These are phyloP conservation scores for Creolimax fragrantissima DNA, from an alignment of 78 protist genomes.

Conservation along the genomic window DNA sequence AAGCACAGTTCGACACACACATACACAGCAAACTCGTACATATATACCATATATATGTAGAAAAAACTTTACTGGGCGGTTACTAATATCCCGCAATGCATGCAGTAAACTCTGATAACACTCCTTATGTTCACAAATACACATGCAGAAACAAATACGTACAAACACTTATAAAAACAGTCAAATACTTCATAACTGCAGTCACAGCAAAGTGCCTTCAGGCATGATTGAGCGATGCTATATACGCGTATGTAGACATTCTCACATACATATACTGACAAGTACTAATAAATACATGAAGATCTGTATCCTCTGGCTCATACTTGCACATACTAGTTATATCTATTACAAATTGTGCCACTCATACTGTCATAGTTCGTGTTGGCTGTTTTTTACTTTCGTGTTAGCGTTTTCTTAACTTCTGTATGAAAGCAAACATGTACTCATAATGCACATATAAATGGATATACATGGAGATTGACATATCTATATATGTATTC, in stretches of 20 bases:
- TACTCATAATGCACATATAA: background rate
- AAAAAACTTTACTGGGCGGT: no score
- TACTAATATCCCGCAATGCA: no score
- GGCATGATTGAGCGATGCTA: background rate
- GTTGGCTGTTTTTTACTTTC: no score
- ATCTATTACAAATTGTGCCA: no score
- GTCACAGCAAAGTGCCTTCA: background rate
- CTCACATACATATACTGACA: background rate
- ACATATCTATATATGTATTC: background rate
- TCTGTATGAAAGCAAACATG: no score
- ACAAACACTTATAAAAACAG: background rate
- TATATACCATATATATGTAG: background rate
- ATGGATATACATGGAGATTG: background rate
- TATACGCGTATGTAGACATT: background rate
- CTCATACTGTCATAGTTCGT: no score
- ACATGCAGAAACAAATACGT: background rate
- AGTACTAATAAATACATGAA: background rate
- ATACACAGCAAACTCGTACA: background rate
- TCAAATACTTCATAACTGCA: background rate
- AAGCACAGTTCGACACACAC: background rate
- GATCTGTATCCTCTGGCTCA: no score
- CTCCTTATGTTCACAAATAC: no score
- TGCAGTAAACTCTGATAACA: no score
- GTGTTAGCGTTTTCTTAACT: no score
- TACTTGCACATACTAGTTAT: no score